phyloP scores from a whole-genome alignment of 306 rosid species.

The Morella rubra region DNA sequence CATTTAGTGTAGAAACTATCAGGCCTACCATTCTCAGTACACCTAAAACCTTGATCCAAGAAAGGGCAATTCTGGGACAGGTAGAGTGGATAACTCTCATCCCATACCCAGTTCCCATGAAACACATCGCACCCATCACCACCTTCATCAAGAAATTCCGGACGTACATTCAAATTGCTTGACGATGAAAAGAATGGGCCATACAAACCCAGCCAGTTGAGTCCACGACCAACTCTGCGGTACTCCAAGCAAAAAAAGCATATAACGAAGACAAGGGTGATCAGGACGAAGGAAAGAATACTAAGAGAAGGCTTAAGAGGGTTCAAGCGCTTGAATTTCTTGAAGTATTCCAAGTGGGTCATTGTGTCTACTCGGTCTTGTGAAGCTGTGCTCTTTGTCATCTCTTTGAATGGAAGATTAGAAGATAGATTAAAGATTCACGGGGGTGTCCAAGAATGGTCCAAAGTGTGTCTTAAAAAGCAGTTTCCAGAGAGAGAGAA shows the following conservation, averaged over 20 bases:
- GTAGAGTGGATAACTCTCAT: conserved; percentile 79
- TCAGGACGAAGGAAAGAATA: conserved; percentile 46
- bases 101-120: conserved; percentile 92
- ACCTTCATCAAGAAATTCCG: conserved; percentile 47
- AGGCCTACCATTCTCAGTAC: conserved; percentile 73
- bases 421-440: conserved; percentile 5
- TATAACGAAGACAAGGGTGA: conserved; percentile 44
- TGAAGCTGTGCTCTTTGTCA: conserved; percentile 38
- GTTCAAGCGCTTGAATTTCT: conserved; percentile 60
- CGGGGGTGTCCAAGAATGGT: neutral
- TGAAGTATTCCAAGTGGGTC: conserved; percentile 50
- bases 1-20: conserved; percentile 72
- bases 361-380: conserved; percentile 26
- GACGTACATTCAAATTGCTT: conserved; percentile 18
- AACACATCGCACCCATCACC: conserved; percentile 60
- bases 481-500: neutral
- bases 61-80: conserved; percentile 61
- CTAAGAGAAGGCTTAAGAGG: conserved; percentile 60
- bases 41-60: conserved; percentile 72
- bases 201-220: conserved; percentile 30
- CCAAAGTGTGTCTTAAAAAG: conserved; percentile 20
- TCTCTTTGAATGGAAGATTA: conserved; percentile 8
- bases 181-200: conserved; percentile 20
- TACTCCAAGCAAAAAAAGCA: conserved; percentile 60
- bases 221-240: conserved; percentile 26